Evolutionary conservation across 2,329 filamentous ascomycete genomes (phyloP).

Genomic region (Penicillium freii): DNA sequence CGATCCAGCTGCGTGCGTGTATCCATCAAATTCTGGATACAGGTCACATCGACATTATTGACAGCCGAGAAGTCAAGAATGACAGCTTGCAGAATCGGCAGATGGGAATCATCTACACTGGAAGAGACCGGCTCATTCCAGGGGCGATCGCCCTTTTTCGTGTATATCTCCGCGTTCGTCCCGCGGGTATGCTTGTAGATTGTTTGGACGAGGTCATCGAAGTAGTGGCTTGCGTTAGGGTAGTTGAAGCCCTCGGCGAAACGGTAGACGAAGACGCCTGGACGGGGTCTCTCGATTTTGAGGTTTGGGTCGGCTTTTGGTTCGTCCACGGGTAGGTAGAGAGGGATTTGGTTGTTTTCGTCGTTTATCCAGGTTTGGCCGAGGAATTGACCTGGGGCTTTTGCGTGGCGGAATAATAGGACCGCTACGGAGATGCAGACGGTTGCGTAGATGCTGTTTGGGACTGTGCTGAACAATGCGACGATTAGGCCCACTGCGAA

Average conservation of each 20-base stretch:
- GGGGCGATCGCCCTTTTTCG: constrained; percentile 69
- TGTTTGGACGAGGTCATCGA: constrained; percentile 69
- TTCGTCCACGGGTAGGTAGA: constrained; percentile 70
- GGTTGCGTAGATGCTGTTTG: constrained; percentile 84
- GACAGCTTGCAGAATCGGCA: constrained; percentile 73
- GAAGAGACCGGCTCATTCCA: constrained; percentile 85
- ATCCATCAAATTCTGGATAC: constrained; percentile 83
- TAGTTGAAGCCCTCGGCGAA: constrained; percentile 93
- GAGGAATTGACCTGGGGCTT: constrained; percentile 75
- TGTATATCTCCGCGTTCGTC: constrained; percentile 65
- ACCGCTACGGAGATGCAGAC: constrained; percentile 71
- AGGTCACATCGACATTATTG: constrained; percentile 87
- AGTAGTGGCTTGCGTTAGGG: constrained; percentile 79
- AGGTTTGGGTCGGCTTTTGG: constrained; percentile 83
- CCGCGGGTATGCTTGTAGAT: constrained; percentile 69
- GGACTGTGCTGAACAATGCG: constrained; percentile 79
- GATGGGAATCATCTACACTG: constrained; percentile 33
- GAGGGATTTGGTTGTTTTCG: constrained; percentile 48
- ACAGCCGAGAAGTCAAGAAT: constrained; percentile 88
- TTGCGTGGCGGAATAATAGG: constrained; percentile 75
- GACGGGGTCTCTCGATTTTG: constrained; percentile 71
- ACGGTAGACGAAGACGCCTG: constrained; percentile 88
- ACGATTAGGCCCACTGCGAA: constrained; percentile 88
- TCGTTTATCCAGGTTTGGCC: constrained; percentile 52
- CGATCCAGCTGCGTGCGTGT: constrained; percentile 87